Percentiles rank a stretch among this genome's conserved stretches.
phyloP scores from a whole-genome alignment of 495 filamentous ascomycete species.

The Staphylotrichum tortipilum region DNA sequence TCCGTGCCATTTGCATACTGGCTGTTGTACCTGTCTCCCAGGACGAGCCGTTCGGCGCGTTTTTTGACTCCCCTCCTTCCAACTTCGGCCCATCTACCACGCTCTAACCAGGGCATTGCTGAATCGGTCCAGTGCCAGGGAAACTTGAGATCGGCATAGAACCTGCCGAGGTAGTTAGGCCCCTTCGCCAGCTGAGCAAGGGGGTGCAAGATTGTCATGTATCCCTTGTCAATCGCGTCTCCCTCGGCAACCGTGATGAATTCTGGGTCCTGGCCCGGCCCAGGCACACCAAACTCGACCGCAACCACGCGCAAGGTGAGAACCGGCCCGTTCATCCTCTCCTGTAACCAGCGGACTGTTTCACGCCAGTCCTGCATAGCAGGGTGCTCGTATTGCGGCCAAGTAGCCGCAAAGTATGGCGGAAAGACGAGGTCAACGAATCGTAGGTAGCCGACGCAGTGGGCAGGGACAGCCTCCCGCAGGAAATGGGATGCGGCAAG shows the following conservation, averaged over 20 bases:
- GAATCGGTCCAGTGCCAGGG: neutral
- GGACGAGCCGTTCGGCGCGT: neutral
- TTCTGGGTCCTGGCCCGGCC: neutral
- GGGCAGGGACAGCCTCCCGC: neutral
- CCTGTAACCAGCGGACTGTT: neutral
- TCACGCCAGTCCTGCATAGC: constrained; percentile 4
- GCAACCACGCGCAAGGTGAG: constrained; percentile 1
- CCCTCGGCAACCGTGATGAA: neutral
- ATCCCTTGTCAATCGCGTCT: neutral
- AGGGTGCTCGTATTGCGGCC: neutral
- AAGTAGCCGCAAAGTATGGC: neutral
- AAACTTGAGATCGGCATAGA: neutral
- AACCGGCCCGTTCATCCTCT: neutral
- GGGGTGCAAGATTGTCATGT: neutral
- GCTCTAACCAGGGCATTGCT: neutral
- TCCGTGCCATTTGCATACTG: neutral
- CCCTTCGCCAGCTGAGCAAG: neutral
- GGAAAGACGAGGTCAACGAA: constrained; percentile 8
- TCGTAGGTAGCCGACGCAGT: constrained; percentile 4
- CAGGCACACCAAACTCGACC: neutral
- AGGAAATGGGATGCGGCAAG: constrained; percentile 3
- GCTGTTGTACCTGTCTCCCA: neutral
- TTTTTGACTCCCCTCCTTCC: neutral
- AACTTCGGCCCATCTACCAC: neutral
- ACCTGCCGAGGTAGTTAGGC: neutral